These are phyloP conservation scores for Achaetomium macrosporum DNA, from an alignment of 2,329 filamentous ascomycete genomes.

Conservation along the genomic window DNA sequence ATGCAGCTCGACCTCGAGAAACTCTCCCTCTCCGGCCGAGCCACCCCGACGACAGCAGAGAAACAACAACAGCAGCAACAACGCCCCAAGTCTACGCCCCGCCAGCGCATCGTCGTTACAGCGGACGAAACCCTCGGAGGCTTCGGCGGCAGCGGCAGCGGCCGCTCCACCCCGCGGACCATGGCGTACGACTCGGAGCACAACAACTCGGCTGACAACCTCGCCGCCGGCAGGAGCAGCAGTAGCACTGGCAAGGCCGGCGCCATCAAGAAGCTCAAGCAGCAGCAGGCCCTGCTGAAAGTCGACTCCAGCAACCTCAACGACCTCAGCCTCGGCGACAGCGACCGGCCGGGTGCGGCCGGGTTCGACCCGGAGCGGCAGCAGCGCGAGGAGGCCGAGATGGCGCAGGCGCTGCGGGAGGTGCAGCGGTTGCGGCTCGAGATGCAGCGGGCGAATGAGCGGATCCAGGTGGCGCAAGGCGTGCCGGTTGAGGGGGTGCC, in stretches of 20 bases:
- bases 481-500: constrained; percentile 59
- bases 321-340: constrained; percentile 59
- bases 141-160: constrained; percentile 35
- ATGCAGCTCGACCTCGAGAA: constrained; percentile 80
- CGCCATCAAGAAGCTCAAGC: constrained; percentile 47
- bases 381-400: constrained; percentile 76
- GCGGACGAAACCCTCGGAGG: constrained; percentile 64
- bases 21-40: constrained; percentile 29
- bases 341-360: constrained; percentile 21
- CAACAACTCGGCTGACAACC: constrained; percentile 35
- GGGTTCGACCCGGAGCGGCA: constrained; percentile 57
- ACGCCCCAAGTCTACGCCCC: constrained; percentile 35
- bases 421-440: constrained; percentile 81
- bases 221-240: constrained; percentile 16
- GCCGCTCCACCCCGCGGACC: constrained; percentile 40
- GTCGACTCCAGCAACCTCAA: constrained; percentile 83
- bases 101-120: constrained; percentile 61
- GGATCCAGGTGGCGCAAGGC: constrained; percentile 65
- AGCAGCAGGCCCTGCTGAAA: constrained; percentile 62
- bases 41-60: not conserved
- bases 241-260: not conserved
- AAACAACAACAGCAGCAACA: constrained; percentile 23
- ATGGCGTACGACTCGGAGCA: constrained; percentile 49
- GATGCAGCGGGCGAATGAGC: constrained; percentile 78
- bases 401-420: constrained; percentile 81